Conservation (phyloP, 257 asterid species). For the Solanum bulbocastanum region DNA sequence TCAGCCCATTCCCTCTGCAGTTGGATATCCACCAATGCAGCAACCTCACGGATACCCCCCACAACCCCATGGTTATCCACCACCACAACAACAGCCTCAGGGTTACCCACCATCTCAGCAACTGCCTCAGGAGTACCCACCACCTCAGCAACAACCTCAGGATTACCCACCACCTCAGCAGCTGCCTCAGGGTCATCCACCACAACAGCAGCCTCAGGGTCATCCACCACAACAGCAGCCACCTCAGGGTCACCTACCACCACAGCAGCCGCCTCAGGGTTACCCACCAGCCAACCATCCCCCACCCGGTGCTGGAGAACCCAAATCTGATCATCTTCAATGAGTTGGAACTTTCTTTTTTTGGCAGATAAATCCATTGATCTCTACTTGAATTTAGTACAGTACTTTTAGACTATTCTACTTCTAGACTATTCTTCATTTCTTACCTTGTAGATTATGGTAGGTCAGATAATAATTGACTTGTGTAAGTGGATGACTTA, state of each 20-base stretch:
- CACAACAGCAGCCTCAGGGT: not conserved
- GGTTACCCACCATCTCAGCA: slow-evolving; percentile 6
- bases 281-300: slow-evolving; percentile 14
- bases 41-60: slow-evolving; percentile 10
- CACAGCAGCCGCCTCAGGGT: not conserved
- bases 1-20: slow-evolving; percentile 14
- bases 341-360: not conserved
- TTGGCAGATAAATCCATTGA: not conserved
- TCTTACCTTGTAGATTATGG: not conserved
- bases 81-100: not conserved
- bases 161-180: slow-evolving; percentile 1
- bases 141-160: not conserved
- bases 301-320: slow-evolving; percentile 3
- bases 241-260: not conserved
- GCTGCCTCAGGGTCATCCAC: not conserved
- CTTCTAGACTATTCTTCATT: not conserved
- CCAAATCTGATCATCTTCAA: not conserved
- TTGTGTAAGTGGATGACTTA: not conserved
- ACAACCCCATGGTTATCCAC: slow-evolving; percentile 2
- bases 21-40: slow-evolving; percentile 16
- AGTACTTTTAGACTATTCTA: not conserved
- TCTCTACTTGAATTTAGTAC: not conserved
- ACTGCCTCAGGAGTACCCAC: not conserved
- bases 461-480: not conserved
- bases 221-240: slow-evolving; percentile 1